These are phyloP conservation scores for Paecilomyces fulvus DNA, from an alignment of 2,329 filamentous ascomycete species.

Conservation along the genomic window DNA sequence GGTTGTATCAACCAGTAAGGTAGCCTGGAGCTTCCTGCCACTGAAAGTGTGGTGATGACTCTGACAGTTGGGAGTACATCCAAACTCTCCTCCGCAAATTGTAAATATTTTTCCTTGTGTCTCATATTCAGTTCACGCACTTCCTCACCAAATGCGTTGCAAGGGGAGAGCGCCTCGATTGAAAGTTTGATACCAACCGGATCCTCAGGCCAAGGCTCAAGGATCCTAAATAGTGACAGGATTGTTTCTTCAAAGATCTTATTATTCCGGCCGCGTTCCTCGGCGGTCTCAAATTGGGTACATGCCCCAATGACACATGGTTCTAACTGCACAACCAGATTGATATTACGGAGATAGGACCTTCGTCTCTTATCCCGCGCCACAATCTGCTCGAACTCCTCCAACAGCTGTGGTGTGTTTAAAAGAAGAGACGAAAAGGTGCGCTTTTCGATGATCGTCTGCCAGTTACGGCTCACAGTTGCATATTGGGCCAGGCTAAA, in stretches of 20 bases:
- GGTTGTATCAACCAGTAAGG: background rate
- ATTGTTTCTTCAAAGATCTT: background rate
- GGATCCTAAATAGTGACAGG: background rate
- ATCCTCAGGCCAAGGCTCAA: background rate
- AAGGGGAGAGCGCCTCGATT: background rate
- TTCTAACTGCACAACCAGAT: conserved; percentile 1
- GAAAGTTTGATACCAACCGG: background rate
- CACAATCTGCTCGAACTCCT: background rate
- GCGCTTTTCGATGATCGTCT: background rate
- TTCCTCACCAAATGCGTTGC: background rate
- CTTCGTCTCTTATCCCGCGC: background rate
- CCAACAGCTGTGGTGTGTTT: background rate
- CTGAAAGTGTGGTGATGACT: background rate
- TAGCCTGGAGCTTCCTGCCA: too few relatives aligned
- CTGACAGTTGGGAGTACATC: background rate
- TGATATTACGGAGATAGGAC: background rate
- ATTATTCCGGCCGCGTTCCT: conserved; percentile 2
- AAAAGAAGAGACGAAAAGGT: conserved; percentile 1
- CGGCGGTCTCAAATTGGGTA: background rate
- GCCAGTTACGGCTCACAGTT: background rate
- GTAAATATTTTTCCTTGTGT: too few relatives aligned
- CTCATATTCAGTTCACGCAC: too few relatives aligned
- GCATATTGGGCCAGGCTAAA: background rate
- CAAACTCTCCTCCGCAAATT: background rate
- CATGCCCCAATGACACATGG: background rate